A percentile compares a stretch with the other conserved stretches of the same genome.
phyloP scores from a whole-genome alignment of 2,329 filamentous ascomycete species.

The Penicillium occitanis region DNA sequence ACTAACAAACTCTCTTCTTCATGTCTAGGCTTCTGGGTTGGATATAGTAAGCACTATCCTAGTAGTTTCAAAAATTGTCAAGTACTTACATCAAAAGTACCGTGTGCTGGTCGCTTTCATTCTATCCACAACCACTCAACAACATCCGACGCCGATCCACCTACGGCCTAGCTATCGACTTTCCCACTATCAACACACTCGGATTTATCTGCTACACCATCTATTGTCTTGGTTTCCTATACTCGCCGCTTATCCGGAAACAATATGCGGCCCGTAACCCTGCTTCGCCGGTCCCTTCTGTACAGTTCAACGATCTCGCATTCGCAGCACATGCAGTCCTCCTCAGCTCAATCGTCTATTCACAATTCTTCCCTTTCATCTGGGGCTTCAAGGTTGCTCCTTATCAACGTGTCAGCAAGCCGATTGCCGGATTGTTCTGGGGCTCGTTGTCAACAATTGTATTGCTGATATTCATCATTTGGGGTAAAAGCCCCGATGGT shows the following conservation, averaged over 20 bases:
- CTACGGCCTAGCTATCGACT: constrained; percentile 81
- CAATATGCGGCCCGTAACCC: constrained; percentile 84
- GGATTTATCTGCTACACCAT: constrained; percentile 67
- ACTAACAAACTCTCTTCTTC: neutral
- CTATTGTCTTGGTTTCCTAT: constrained; percentile 74
- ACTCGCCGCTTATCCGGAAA: constrained; percentile 69
- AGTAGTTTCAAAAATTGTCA: neutral
- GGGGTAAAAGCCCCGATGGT: constrained; percentile 40
- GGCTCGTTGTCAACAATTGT: constrained; percentile 59
- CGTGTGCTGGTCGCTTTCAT: constrained; percentile 78
- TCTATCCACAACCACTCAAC: constrained; percentile 85
- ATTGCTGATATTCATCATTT: constrained; percentile 44
- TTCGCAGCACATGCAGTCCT: constrained; percentile 81
- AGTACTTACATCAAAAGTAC: constrained; percentile 44
- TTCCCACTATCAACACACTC: constrained; percentile 69
- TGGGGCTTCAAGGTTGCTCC: constrained; percentile 72
- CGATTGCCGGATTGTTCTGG: constrained; percentile 67
- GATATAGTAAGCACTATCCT: constrained; percentile 57
- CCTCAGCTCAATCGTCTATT: constrained; percentile 69
- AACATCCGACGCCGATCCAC: constrained; percentile 78
- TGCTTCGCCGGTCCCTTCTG: constrained; percentile 72
- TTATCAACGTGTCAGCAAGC: constrained; percentile 56
- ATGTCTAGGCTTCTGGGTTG: constrained; percentile 63
- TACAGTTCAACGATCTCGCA: constrained; percentile 83
- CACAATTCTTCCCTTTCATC: constrained; percentile 68